Evolutionary conservation across 2,329 filamentous ascomycete genomes (phyloP).

Genomic region (Sporothrix variecibatus): DNA sequence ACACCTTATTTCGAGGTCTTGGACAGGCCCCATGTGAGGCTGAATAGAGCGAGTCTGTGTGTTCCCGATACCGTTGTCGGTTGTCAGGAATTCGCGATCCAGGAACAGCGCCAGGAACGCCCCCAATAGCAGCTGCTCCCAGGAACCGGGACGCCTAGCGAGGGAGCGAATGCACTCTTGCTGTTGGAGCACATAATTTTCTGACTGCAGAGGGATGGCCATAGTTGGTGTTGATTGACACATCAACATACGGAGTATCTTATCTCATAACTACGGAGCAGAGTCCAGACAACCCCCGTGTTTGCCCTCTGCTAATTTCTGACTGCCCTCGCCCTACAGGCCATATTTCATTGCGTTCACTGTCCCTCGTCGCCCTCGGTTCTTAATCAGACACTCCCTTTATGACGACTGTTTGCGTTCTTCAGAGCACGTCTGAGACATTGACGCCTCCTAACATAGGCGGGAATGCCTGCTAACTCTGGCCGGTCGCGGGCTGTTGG

Average conservation of each 20-base stretch:
- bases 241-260: not conserved
- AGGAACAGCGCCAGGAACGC: not conserved
- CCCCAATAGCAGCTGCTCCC: not conserved
- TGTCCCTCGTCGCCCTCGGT: not conserved
- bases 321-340: not conserved
- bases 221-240: not conserved
- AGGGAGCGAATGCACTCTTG: not conserved
- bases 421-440: not conserved
- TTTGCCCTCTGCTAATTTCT: not conserved
- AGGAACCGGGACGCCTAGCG: not conserved
- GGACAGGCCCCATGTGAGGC: not conserved
- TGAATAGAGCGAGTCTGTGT: conserved; percentile 4
- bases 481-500: not conserved
- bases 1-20: not conserved
- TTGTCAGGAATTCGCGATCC: not conserved
- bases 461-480: not conserved
- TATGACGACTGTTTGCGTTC: not conserved
- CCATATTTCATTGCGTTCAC: not conserved
- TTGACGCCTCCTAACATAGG: not conserved
- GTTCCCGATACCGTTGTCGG: not conserved
- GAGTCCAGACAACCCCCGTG: not conserved
- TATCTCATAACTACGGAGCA: not conserved
- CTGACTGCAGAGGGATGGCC: not conserved
- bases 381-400: not conserved
- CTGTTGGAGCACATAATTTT: not conserved